Base-by-base conservation (phyloP, 2,329 filamentous ascomycete genomes). In the Dactylellina cionopaga region DNA sequence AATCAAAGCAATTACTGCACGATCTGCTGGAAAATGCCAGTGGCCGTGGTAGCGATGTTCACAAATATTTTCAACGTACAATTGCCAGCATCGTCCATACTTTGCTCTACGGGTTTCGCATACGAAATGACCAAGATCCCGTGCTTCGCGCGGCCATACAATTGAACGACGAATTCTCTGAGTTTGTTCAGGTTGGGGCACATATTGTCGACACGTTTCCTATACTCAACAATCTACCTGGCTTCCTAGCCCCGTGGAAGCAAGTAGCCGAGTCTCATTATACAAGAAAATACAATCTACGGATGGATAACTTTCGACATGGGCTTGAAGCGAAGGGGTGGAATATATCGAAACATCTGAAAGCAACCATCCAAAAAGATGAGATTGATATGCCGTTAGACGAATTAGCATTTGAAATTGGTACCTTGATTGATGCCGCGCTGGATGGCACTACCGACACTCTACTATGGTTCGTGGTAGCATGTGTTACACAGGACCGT, bases 401-500 rank as follows among this genome's bases (percentile, higher is more conserved):
- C 0, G 83, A 85, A 44, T 78, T 82, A 35, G 74, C 79, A 4
- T 80, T 47, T 15, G 44, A 47, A 17, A 3, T 81, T 0, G 83
- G 82, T 0, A 81, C 81, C 0, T 80, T 83, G 0, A 84, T 84
- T 24, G 83, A 82, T 41, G 82, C 79, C 11, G 82, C 79, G 22
- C 80, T 80, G 5, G 83, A 83, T 76, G 85, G 83, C 1, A 82
- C 81, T 0, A 79, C 80, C 33, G 77, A 77, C 25, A 81, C 79
- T 0, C 78, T 85, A 4, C 76, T 80, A 29, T 80, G 78, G 6
- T 83, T 84, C 71, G 76, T 84, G 0, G 78, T 83, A n/a, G 85
- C 84, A n/a, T 47, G 44, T 6, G 84, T 85, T 82, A 82, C 81
- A 46, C 81, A 82, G 9, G 83, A 82, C 0, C 83, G 82, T 0